Percentiles rank a stretch among this genome's conserved stretches.
These are phyloP conservation scores for Colletotrichum echinochloae DNA, from an alignment of 2,329 filamentous ascomycete species.

Conservation along the genomic window DNA sequence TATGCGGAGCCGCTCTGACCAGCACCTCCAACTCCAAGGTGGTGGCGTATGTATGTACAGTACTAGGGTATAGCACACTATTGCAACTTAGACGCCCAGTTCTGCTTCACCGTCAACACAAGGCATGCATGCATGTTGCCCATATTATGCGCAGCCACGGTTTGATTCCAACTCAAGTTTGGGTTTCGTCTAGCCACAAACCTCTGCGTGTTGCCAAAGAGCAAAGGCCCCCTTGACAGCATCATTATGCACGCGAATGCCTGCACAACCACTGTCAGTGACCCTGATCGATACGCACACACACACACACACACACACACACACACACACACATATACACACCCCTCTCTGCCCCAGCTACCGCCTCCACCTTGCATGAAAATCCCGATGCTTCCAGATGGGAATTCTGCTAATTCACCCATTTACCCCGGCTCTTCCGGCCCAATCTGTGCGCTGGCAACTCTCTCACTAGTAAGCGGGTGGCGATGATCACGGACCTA, in stretches of 20 bases:
- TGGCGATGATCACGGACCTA: constrained; percentile 27
- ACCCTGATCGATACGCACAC: background rate
- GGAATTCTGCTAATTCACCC: constrained; percentile 4
- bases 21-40: constrained; percentile 2
- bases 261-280: no score
- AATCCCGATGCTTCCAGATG: constrained; percentile 1
- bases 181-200: constrained; percentile 1
- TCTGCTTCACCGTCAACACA: background rate
- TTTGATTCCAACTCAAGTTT: constrained; percentile 30
- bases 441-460: constrained; percentile 27
- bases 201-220: background rate
- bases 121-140: constrained; percentile 1
- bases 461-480: constrained; percentile 7
- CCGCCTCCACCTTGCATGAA: constrained; percentile 9
- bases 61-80: no score
- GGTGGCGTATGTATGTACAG: background rate
- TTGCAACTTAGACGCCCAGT: no score
- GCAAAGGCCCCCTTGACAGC: background rate
- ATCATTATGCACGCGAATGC: background rate
- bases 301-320: no score
- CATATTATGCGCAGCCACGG: constrained; percentile 30
- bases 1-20: constrained; percentile 11
- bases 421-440: constrained; percentile 28
- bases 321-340: no score
- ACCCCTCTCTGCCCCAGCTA: background rate